phyloP scores from a whole-genome alignment of 2,329 filamentous ascomycete genomes.

The Arthrobotrys musiformis region DNA sequence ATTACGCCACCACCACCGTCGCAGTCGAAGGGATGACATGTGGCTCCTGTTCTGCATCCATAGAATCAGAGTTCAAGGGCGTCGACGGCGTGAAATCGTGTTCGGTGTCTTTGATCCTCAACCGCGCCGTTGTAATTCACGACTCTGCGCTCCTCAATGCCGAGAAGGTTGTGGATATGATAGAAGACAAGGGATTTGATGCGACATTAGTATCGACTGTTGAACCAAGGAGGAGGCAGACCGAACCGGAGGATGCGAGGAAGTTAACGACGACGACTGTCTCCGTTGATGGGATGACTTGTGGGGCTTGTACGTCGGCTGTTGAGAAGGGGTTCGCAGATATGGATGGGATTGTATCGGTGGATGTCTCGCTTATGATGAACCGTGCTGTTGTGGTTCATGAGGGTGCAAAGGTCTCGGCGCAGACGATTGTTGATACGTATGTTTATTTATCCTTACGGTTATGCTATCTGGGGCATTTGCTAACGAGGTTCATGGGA shows the following conservation, averaged over 20 bases:
- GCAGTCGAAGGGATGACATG: conserved; percentile 96
- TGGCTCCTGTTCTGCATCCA: conserved; percentile 85
- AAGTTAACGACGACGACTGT: conserved; percentile 87
- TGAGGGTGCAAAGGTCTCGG: conserved; percentile 77
- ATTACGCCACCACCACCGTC: conserved; percentile 77
- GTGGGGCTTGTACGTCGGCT: conserved; percentile 94
- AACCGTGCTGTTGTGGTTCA: conserved; percentile 95
- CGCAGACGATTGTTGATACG: conserved; percentile 71
- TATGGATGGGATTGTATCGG: conserved; percentile 81
- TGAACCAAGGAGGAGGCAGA: conserved; percentile 34
- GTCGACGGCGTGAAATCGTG: conserved; percentile 84
- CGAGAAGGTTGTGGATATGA: conserved; percentile 61
- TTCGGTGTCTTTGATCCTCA: conserved; percentile 92
- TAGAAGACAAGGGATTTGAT: conserved; percentile 91
- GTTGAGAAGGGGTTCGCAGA: conserved; percentile 90
- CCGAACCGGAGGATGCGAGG: conserved; percentile 3
- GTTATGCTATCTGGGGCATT: conserved; percentile 73
- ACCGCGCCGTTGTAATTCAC: conserved; percentile 88
- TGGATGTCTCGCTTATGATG: conserved; percentile 93
- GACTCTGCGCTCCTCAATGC: conserved; percentile 66
- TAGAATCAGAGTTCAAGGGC: conserved; percentile 82
- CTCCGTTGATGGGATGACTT: conserved; percentile 89
- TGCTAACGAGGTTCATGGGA: conserved; percentile 72
- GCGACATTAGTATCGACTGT: conserved; percentile 80
- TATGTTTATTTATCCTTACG: conserved; percentile 37